Conservation (phyloP, 2,329 filamentous ascomycete species). For the Mycosphaerella sp. region DNA sequence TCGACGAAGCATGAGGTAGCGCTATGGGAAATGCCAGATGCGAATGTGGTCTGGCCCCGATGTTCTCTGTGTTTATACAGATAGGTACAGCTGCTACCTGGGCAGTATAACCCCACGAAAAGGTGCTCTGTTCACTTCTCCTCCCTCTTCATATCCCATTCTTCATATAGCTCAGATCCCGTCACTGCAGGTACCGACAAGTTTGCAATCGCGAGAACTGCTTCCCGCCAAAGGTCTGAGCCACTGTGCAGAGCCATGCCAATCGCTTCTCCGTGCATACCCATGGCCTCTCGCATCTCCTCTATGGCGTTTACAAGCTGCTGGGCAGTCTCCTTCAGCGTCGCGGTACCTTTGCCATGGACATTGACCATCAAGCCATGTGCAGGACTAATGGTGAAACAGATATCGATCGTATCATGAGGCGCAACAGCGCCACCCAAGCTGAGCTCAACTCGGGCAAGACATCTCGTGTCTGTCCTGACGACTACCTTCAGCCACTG, state of each 20-base stretch:
- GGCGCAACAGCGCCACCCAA: not conserved
- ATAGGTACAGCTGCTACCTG: too few species aligned
- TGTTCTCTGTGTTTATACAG: too few species aligned
- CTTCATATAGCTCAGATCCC: too few species aligned
- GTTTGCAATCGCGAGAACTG: not conserved
- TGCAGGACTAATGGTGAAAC: not conserved
- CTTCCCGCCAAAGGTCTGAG: not conserved
- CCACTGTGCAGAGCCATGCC: not conserved
- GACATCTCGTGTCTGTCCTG: not conserved
- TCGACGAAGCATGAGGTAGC: too few species aligned
- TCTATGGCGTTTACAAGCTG: not conserved
- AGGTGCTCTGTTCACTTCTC: too few species aligned
- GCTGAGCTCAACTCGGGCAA: not conserved
- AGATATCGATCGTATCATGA: not conserved
- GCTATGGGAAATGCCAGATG: too few species aligned
- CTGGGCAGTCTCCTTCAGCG: not conserved
- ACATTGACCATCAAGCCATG: not conserved
- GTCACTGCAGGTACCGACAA: too few species aligned
- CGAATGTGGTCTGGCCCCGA: too few species aligned
- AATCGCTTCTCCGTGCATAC: not conserved
- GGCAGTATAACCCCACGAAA: too few species aligned
- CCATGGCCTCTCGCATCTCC: not conserved
- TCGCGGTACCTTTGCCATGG: not conserved
- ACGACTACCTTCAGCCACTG: not conserved
- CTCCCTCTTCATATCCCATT: too few species aligned